phyloP scores from a whole-genome alignment of 495 filamentous ascomycete genomes.

The Trypethelium eluteriae region DNA sequence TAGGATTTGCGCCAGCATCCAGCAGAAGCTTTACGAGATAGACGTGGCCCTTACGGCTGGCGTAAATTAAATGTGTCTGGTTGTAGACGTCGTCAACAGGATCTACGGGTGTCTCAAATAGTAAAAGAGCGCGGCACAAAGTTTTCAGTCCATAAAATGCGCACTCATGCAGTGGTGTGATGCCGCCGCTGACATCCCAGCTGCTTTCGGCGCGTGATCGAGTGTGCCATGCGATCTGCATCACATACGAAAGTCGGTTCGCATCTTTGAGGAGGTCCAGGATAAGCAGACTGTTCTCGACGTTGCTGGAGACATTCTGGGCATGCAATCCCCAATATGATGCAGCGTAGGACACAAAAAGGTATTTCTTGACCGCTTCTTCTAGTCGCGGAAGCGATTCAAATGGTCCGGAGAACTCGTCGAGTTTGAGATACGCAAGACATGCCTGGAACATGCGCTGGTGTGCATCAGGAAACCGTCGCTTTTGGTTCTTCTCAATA shows the following conservation, averaged over 20 bases:
- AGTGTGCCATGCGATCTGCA: slow-evolving; percentile 7
- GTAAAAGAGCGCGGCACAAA: neutral
- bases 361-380: neutral
- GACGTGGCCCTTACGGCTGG: slow-evolving; percentile 2
- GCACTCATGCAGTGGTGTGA: slow-evolving; percentile 2
- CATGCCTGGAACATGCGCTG: slow-evolving; percentile 1
- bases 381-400: neutral
- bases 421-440: neutral
- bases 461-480: neutral
- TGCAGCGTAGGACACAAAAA: slow-evolving; percentile 2
- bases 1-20: neutral
- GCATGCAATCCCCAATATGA: slow-evolving; percentile 1
- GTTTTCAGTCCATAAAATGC: slow-evolving; percentile 4
- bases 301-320: neutral
- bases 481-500: neutral
- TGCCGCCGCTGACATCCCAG: neutral
- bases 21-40: slow-evolving; percentile 4
- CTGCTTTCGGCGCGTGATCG: slow-evolving; percentile 1
- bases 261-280: neutral
- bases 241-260: neutral
- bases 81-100: neutral
- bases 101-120: neutral
- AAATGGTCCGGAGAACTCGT: neutral
- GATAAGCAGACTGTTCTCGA: neutral
- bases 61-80: slow-evolving; percentile 14